Conservation (phyloP, 2,329 filamentous ascomycete species). For the Fusarium duplospermum region DNA sequence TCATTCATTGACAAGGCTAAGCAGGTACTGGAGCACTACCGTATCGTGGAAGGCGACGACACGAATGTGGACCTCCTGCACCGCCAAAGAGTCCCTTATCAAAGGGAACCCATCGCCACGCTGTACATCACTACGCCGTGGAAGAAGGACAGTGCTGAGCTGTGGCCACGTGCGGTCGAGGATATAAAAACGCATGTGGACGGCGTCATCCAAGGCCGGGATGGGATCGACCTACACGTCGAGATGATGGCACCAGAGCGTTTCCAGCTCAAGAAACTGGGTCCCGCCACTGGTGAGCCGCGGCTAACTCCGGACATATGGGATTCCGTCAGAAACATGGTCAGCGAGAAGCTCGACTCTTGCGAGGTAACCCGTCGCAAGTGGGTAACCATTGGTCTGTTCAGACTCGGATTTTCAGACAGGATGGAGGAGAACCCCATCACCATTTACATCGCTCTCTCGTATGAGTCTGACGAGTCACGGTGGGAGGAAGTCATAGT, state of each 20-base stretch:
- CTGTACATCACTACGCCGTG: neutral
- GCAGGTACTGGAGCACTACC: neutral
- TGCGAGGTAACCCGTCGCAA: neutral
- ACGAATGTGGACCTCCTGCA: neutral
- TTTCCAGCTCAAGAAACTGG: neutral
- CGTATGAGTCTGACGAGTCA: neutral
- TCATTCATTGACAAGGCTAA: neutral
- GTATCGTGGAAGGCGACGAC: neutral
- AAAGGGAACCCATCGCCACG: neutral
- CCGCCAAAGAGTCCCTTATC: neutral
- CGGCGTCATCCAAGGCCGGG: neutral
- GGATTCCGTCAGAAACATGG: neutral
- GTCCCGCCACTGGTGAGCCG: neutral
- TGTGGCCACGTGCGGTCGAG: neutral
- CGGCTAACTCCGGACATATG: neutral
- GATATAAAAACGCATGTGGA: neutral
- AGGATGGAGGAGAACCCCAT: neutral
- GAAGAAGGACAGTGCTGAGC: neutral
- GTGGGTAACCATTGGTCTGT: neutral
- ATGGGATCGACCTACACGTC: neutral
- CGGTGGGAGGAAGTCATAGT: neutral
- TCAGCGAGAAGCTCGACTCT: neutral
- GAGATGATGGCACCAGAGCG: neutral
- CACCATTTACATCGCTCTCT: neutral
- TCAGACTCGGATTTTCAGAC: neutral